Percentiles rank a stretch among this genome's conserved stretches.
Evolutionary conservation across 1,139 yeast species (phyloP).

Genomic region (Geotrichum bryndzae): DNA sequence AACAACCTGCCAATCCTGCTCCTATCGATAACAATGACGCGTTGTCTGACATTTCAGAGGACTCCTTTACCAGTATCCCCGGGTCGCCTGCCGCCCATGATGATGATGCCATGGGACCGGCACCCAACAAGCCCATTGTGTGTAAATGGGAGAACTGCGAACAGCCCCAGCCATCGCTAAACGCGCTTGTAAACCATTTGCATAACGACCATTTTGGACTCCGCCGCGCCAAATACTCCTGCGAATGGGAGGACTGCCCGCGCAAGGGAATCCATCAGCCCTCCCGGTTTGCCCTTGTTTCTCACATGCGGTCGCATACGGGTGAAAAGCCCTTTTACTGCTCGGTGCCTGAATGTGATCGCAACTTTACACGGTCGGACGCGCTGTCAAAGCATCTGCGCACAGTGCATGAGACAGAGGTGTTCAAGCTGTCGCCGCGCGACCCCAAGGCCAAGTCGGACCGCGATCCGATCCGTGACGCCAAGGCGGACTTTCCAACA

Average conservation of each 20-base stretch:
- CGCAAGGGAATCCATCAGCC: conserved; percentile 52
- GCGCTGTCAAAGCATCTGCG: conserved; percentile 61
- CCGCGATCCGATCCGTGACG: conserved; percentile 14
- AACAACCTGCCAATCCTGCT: not conserved
- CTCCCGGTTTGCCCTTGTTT: conserved; percentile 52
- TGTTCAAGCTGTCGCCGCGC: conserved; percentile 10
- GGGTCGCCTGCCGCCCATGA: conserved; percentile 15
- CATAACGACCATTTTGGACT: conserved; percentile 37
- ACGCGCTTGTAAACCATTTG: conserved; percentile 38
- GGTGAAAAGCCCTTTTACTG: conserved; percentile 66
- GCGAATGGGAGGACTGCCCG: conserved; percentile 60
- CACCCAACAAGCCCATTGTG: conserved; percentile 13
- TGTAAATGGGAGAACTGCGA: conserved; percentile 41
- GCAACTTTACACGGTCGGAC: conserved; percentile 53
- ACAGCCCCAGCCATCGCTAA: conserved; percentile 29
- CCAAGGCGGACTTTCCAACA: conserved; percentile 10
- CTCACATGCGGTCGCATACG: conserved; percentile 61
- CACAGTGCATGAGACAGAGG: conserved; percentile 51
- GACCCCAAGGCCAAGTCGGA: conserved; percentile 14
- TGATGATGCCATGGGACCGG: conserved; percentile 9
- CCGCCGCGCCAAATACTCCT: conserved; percentile 44
- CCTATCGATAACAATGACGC: conserved; percentile 5
- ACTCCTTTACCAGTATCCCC: conserved; percentile 17
- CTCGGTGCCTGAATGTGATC: conserved; percentile 62
- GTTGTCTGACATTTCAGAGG: conserved; percentile 16